These are phyloP conservation scores for Saccharomyces eubayanus DNA, from an alignment of 805 yeast species.

Conservation along the genomic window DNA sequence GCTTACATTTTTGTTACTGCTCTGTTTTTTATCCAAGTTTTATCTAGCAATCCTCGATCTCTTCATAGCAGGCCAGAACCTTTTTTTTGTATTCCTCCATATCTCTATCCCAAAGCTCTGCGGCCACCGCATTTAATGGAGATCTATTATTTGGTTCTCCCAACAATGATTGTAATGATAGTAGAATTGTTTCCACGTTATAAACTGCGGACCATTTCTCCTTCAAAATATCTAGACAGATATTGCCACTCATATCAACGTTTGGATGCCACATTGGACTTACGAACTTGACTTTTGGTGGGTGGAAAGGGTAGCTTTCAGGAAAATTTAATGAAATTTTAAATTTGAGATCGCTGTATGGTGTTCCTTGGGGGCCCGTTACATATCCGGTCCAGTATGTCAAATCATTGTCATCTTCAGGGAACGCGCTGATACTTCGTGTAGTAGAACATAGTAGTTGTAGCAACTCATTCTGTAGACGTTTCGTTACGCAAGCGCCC, in stretches of 20 bases:
- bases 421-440: conserved; percentile 49
- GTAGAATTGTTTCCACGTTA: conserved; percentile 50
- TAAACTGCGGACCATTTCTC: conserved; percentile 60
- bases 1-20: not conserved
- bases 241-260: conserved; percentile 55
- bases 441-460: conserved; percentile 43
- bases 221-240: conserved; percentile 55
- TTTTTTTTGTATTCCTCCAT: conserved; percentile 31
- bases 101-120: conserved; percentile 43
- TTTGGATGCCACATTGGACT: conserved; percentile 63
- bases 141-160: conserved; percentile 56
- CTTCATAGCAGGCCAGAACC: conserved; percentile 17
- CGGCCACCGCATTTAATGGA: conserved; percentile 50
- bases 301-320: conserved; percentile 46
- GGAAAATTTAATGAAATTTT: conserved; percentile 46
- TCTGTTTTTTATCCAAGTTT: not conserved
- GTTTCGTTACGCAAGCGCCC: conserved; percentile 42
- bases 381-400: conserved; percentile 51
- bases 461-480: conserved; percentile 44
- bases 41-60: conserved; percentile 2
- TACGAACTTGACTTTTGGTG: conserved; percentile 48
- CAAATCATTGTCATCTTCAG: conserved; percentile 43
- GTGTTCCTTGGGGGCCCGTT: conserved; percentile 50
- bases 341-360: conserved; percentile 46
- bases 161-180: conserved; percentile 50